Evolutionary conservation across 768 basidiomycete species (phyloP), one percentile per base, ranked within the genome.

Genomic region (Mycena rosella): DNA sequence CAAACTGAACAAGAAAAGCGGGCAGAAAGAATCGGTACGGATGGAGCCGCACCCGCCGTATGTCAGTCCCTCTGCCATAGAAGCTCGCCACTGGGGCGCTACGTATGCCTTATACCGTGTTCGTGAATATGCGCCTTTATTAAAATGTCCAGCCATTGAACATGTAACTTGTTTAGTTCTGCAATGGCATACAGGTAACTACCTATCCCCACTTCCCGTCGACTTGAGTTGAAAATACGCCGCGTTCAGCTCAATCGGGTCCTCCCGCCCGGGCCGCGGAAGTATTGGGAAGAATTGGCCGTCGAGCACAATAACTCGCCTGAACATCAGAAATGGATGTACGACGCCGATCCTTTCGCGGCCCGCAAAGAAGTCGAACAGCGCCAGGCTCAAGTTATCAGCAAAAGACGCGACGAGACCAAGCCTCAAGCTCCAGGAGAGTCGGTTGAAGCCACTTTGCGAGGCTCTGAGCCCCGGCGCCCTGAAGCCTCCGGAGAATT

Each of bases 21-120:
- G 88, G 5, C 85, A 91, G 69, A 84, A 78, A 60, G 93, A 96
- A 74, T 85, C 81, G 6, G 90, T 95, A 18, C 84, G 88, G 51
- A 78, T 98, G 69, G 88, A 89, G 67, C 91, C 95, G 7, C 87
- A 91, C 74, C 92, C 93, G 1, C 86, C 90, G 8, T 87, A 93
- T 70, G 79, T 86, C 49, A 83, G 88, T 67, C 83, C 87, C 2
- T 89, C 90, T n/a, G 85, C 89, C 9, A 75, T 91, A 26, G 94
- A 97, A 79, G 95, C 96, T 30, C 92, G 91, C 60, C 96, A 98
- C 75, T 96, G 93, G 91, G 95, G 91, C 42, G 95, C 95, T 18
- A 92, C 91, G 4, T 95, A 93, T 73, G 93, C 93, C 44, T 79
- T 97, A 59, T 93, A 96, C 78, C 89, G 95, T 72, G 95, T 96